Conservation (phyloP, 2,329 filamentous ascomycete species). For the Colletotrichum cereale region DNA sequence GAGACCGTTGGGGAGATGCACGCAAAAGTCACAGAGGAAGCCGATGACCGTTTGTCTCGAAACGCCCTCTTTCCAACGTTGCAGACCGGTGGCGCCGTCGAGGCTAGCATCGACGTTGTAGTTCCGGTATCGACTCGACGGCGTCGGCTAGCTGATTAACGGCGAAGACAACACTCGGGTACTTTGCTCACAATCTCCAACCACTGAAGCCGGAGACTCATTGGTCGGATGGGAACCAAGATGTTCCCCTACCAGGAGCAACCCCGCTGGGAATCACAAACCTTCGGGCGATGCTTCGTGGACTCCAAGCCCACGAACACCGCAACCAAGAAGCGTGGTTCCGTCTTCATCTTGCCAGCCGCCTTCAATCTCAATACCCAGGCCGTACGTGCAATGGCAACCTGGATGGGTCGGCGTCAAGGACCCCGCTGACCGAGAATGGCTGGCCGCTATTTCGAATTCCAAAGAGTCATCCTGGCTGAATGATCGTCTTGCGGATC, state of each 20-base stretch:
- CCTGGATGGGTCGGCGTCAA: constrained; percentile 1
- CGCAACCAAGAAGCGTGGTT: neutral
- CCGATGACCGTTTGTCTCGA: neutral
- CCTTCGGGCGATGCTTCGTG: neutral
- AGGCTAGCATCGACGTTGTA: constrained; percentile 3
- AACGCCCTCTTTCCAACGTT: neutral
- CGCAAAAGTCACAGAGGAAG: neutral
- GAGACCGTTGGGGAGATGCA: neutral
- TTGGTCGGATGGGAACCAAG: neutral
- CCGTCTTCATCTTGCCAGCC: constrained; percentile 20
- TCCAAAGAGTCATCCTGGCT: neutral
- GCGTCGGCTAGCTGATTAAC: neutral
- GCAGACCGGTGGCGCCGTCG: constrained; percentile 11
- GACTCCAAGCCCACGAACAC: neutral
- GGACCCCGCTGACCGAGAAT: neutral
- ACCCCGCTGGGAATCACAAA: neutral
- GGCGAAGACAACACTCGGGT: neutral
- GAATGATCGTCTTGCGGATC: neutral
- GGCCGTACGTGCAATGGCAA: neutral
- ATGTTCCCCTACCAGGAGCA: constrained; percentile 11
- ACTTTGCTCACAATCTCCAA: neutral
- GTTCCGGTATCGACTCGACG: neutral
- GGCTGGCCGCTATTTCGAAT: constrained; percentile 6
- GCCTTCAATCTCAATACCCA: constrained; percentile 13
- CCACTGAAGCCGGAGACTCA: neutral